Base-by-base conservation (phyloP, 805 yeast genomes). In the Monosporozyma aquatica region DNA sequence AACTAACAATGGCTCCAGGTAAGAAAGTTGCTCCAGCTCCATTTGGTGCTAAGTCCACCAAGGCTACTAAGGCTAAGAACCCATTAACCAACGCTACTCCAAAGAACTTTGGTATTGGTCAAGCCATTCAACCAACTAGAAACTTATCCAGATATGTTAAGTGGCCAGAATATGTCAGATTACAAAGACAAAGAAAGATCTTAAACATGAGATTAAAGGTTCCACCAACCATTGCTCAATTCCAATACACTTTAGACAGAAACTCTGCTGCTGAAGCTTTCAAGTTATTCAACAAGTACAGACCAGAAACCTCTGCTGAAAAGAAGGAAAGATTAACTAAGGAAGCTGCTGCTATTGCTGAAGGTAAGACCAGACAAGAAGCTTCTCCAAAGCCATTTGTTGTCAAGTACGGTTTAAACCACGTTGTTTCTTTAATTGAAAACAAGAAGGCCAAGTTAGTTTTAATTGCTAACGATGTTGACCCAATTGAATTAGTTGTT, bases 271-370 rank as follows among this genome's bases (percentile, higher is more conserved):
- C 96, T 62, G 94, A 85, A 74, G 76, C 95, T 61, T 85, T 90
- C 82, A 89, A 89, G 80, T 81, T 90, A 65, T 82, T 90, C 76
- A 87, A 87, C 94, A 90, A 92, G 79, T 90, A 90, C 87, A 82
- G 95, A 76, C 97, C 98, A 67, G 98, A 90, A 80, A 85, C 96
- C 55, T 65, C 80, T 65, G 82, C 87, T 67, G 96, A 92, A 78
- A 90, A 90, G 95, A 87, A 87, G 82, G 96, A 87, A 78, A 87
- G 98, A 79, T 82, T 90, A 66, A 82, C 92, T 74, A 86, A 85
- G 76, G 97, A 92, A 78, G 96, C 98, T 56, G 95, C 96, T 64
- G 97, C 96, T 61, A 80, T 89, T 66, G 96, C 96, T 53, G 96
- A 87, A 68, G 97, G 97, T 71, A 87, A 89, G 81, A 78, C 86